Conservation (phyloP, 371 early-diverging fungal species). For the Chytridium lagenaria region DNA sequence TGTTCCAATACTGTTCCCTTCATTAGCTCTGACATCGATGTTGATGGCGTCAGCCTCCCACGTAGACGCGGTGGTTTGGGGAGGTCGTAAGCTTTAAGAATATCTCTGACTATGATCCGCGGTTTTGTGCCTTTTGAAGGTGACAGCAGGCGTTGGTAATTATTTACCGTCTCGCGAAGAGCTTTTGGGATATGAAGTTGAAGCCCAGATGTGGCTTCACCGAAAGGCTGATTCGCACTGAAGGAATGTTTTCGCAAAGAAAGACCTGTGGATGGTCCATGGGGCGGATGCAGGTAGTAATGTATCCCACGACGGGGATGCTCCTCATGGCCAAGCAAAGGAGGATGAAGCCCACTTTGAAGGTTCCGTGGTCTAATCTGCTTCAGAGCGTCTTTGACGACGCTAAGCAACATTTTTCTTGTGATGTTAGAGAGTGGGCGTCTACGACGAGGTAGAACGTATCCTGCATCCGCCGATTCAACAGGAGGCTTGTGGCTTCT, state of each 20-base stretch:
- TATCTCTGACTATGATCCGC: conserved; percentile 24
- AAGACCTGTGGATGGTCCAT: neutral
- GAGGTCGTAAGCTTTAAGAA: conserved; percentile 14
- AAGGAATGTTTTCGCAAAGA: neutral
- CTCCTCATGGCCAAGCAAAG: neutral
- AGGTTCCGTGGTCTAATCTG: neutral
- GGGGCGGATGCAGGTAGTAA: conserved; percentile 5
- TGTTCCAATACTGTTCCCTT: neutral
- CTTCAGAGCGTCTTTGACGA: neutral
- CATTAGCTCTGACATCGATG: neutral
- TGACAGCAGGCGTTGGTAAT: conserved; percentile 1
- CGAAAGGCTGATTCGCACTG: neutral
- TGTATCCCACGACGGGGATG: neutral
- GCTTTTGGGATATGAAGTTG: neutral
- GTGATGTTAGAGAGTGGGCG: neutral
- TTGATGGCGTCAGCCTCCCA: conserved; percentile 25
- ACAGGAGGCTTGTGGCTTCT: neutral
- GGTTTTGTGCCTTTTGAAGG: neutral
- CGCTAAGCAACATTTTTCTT: neutral
- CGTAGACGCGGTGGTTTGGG: conserved; percentile 25
- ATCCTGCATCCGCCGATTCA: neutral
- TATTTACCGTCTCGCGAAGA: neutral
- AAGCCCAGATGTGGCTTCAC: neutral
- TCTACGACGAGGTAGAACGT: neutral
- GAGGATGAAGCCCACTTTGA: neutral